These are phyloP conservation scores for Lavandula angustifolia DNA, from an alignment of 257 asterid species.

Conservation along the genomic window DNA sequence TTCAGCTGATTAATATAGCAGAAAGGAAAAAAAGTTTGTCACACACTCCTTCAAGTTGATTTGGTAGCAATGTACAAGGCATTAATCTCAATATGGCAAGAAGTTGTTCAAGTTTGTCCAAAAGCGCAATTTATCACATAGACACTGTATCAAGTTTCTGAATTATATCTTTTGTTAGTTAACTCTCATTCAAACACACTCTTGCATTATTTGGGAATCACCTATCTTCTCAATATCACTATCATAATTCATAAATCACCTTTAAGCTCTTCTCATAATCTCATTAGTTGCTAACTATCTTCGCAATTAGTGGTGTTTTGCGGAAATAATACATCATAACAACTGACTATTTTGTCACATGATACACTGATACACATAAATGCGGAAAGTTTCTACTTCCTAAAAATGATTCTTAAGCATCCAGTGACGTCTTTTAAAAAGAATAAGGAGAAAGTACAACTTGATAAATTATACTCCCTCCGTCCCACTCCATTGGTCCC, in stretches of 20 bases:
- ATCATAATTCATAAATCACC: neutral
- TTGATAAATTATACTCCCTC: neutral
- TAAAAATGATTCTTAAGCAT: neutral
- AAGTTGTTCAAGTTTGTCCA: neutral
- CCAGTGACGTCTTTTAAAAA: neutral
- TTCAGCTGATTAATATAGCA: neutral
- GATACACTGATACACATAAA: neutral
- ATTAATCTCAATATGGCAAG: neutral
- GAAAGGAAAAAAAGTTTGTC: neutral
- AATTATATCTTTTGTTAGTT: neutral
- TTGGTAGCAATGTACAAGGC: neutral
- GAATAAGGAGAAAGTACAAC: neutral
- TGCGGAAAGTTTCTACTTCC: conserved; percentile 6
- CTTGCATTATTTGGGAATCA: conserved; percentile 1
- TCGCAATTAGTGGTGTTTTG: neutral
- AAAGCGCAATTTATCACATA: neutral
- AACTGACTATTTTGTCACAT: neutral
- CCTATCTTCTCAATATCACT: neutral
- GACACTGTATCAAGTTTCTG: neutral
- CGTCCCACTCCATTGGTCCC: too few species aligned
- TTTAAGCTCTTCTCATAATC: neutral
- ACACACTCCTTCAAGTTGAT: neutral
- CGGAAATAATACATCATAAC: conserved; percentile 7
- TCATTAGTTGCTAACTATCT: neutral
- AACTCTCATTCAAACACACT: neutral